These are phyloP conservation scores for Crithidia brevicula DNA, from an alignment of 208 protist genomes.

Conservation along the genomic window DNA sequence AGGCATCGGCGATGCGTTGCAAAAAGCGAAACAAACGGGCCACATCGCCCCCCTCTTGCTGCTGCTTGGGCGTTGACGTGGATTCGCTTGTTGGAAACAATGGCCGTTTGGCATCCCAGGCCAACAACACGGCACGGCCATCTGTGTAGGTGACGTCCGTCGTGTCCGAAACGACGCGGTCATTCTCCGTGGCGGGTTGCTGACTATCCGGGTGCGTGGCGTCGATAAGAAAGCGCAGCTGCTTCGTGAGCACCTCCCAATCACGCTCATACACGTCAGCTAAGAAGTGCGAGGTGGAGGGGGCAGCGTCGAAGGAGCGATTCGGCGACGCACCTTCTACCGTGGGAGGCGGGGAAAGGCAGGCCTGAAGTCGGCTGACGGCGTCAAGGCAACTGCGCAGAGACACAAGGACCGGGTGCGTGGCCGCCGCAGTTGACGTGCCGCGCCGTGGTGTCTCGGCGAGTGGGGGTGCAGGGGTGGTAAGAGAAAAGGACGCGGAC, in stretches of 20 bases:
- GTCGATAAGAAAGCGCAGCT: conserved; percentile 21
- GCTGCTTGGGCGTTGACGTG: not conserved
- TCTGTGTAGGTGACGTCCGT: no score
- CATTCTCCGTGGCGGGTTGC: not conserved
- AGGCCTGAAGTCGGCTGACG: conserved; percentile 19
- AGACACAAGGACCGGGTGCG: conserved; percentile 13
- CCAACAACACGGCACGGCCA: conserved; percentile 8
- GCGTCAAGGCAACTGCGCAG: conserved; percentile 17
- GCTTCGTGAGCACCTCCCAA: conserved; percentile 16
- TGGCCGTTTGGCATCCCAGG: not conserved
- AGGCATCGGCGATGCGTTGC: not conserved
- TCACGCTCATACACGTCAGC: conserved; percentile 2
- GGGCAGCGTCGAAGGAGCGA: not conserved
- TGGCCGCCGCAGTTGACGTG: no score
- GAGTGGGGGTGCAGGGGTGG: no score
- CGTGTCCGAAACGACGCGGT: no score
- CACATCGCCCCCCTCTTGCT: not conserved
- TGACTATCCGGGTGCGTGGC: not conserved
- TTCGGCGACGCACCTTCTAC: no score
- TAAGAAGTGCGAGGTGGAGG: not conserved
- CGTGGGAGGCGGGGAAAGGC: not conserved
- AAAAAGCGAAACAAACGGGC: conserved; percentile 15
- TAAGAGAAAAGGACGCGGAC: not conserved
- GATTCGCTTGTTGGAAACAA: not conserved
- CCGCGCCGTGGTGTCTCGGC: no score